Evolutionary conservation across 148 eudicot genomes (phyloP), one percentile per base, ranked within the genome.

Genomic region (Linanthus parryae): DNA sequence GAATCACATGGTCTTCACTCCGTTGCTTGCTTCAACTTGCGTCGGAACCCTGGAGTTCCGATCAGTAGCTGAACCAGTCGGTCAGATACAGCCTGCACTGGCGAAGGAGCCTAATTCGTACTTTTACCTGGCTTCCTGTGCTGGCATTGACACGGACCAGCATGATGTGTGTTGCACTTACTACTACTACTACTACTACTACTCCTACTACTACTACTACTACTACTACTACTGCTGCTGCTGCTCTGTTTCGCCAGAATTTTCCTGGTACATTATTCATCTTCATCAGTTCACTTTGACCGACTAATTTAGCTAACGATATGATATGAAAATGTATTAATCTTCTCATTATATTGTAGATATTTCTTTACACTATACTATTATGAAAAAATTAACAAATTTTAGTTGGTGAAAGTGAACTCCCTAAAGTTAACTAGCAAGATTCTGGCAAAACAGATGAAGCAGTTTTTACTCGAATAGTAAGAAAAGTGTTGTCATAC

Each of bases 1-100:
- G 57, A 89, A 85, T 58, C 97, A 89, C 57, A 89, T 89, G 97
- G 97, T 89, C 8, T 89, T 89, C 59, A 89, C 97, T 28, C 97
- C 97, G 52, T 44, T 89, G 79, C 94, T 89, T 54, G 97, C 97
- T 13, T 89, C 97, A 18, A 89, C 97, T 31, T 80, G 95, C 62
- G 97, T 89, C 28, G 97, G 97, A 33, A 89, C 97, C 12, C 57
- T 89, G 57, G 97, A 89, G 21, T 89, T 89, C 23, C 77, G 97
- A 0, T 85, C 97, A 11, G 97, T 89, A 1, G 80, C 83, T 28
- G 95, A 89, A 78, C 95, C 91, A 2, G 82, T 85, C 27, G 74
- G 74, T 21, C 76, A 50, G 64, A 85, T 89, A 34, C 97, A 85
- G 63, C 58, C 82, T 20, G 90, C 91, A 16, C 56, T 89, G 26